Base-by-base conservation (phyloP, 2,329 filamentous ascomycete species). In the Colletotrichum neosansevieriae region DNA sequence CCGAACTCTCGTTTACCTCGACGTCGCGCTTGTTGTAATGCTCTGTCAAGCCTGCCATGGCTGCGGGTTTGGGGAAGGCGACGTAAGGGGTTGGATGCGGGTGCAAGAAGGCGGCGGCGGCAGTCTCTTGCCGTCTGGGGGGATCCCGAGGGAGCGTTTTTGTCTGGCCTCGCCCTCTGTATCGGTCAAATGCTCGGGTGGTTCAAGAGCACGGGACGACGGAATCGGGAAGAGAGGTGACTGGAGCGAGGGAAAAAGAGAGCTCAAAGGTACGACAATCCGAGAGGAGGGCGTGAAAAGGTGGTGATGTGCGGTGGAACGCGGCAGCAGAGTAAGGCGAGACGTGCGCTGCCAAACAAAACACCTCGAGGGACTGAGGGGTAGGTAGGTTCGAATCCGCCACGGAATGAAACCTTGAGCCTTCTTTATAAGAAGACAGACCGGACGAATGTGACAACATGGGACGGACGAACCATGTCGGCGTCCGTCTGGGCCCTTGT, bases 1-100 rank as follows among this genome's bases (percentile, higher is more conserved):
- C 61, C 50, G 54, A 64, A 38, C 63, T 58, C 42, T 69, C 70
- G 32, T 57, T 58, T 40, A 70, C 45, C 56, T 71, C 69, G 19
- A 56, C 34, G 40, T 71, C 69, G 11, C 56, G 57, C 58, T 70
- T 71, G 17, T 36, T 49, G 61, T 70, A 32, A 32, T 21, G 45
- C 17, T 40, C 51, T 24, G 45, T 53, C 29, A 53, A 53, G 51
- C 51, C 51, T 54, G 51, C 67, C 69, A 71, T 71, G 54, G n/a
- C 63, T 65, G 10, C 24, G 58, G 61, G 49, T 36, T 58, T 54
- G 34, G 44, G 36, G 19, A 49, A 32, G 42, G 58, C 34, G 21
- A n/a, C 47, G 34, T 24, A 29, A 10, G 47, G 53, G 36, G 53
- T 51, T 40, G 40, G 17, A 21, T 29, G n/a, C 13, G 62, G 36